These are phyloP conservation scores for Entomortierella parvispora DNA, from an alignment of 192 early-diverging fungal genomes.

Conservation along the genomic window DNA sequence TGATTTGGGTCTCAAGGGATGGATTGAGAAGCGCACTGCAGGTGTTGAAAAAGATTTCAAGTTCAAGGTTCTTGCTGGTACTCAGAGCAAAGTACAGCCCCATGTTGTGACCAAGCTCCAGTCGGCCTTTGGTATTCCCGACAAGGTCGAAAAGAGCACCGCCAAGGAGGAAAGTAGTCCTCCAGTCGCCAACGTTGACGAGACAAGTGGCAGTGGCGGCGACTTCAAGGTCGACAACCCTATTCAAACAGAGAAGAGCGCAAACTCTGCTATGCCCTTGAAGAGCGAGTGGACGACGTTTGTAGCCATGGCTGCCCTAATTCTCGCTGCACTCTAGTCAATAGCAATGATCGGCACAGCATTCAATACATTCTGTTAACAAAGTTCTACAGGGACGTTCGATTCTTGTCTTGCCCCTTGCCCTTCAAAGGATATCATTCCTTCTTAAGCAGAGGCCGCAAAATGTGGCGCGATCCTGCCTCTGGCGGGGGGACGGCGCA, in stretches of 20 bases:
- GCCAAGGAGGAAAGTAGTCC: background rate
- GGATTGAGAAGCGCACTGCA: slow-evolving; percentile 13
- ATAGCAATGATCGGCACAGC: background rate
- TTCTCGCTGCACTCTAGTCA: slow-evolving; percentile 6
- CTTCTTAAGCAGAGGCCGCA: no score
- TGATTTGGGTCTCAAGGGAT: slow-evolving; percentile 9
- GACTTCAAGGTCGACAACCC: background rate
- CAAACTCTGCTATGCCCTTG: slow-evolving; percentile 13
- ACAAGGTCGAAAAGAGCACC: slow-evolving; percentile 4
- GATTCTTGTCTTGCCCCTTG: no score
- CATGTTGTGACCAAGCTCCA: slow-evolving; percentile 18
- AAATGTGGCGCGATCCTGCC: no score
- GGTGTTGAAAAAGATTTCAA: slow-evolving; percentile 10
- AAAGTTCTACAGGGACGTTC: no score
- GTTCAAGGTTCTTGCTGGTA: slow-evolving; percentile 18
- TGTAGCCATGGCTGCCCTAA: background rate
- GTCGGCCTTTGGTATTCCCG: slow-evolving; percentile 12
- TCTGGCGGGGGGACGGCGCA: no score
- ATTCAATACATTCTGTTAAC: background rate
- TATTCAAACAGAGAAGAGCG: slow-evolving; percentile 3
- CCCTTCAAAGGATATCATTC: no score
- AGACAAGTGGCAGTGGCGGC: background rate
- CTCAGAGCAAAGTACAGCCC: slow-evolving; percentile 14
- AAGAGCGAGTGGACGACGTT: slow-evolving; percentile 12
- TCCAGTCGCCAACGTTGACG: background rate